A percentile compares a stretch with the other conserved stretches of the same genome.
These are phyloP conservation scores for Colletotrichum sp. DNA, from an alignment of 2,329 filamentous ascomycete species.

Conservation along the genomic window DNA sequence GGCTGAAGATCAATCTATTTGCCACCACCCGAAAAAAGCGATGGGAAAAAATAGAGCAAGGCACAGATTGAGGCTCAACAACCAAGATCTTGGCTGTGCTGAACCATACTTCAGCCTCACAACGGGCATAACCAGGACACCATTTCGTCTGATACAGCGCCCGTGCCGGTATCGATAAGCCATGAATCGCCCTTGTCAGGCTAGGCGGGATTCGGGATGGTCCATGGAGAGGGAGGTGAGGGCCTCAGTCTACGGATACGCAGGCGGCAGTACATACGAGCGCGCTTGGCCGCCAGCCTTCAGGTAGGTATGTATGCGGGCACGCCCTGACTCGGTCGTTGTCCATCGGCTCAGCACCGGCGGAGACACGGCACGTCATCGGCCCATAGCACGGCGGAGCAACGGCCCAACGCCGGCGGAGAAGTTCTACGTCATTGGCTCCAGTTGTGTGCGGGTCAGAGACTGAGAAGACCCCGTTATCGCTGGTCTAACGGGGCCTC, in stretches of 20 bases:
- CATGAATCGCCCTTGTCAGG: neutral
- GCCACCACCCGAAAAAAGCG: neutral
- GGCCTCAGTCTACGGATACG: neutral
- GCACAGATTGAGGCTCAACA: constrained; percentile 1
- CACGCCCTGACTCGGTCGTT: constrained; percentile 12
- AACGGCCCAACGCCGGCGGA: constrained; percentile 16
- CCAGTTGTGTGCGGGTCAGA: constrained; percentile 8
- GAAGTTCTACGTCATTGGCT: constrained; percentile 17
- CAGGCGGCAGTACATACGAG: neutral
- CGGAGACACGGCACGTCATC: constrained; percentile 20
- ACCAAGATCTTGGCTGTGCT: neutral
- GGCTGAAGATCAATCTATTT: neutral
- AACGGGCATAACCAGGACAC: neutral
- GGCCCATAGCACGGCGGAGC: constrained; percentile 15
- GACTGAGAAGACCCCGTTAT: neutral
- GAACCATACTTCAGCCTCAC: neutral
- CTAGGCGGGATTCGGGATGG: neutral
- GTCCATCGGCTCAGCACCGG: constrained; percentile 11
- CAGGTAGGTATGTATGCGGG: neutral
- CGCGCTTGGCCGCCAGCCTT: neutral
- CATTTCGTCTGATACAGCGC: neutral
- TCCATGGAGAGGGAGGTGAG: neutral
- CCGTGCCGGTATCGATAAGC: neutral
- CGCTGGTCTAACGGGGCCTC: constrained; percentile 14
- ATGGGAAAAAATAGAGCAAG: neutral